Conservation (phyloP, 306 rosid genomes). For the Acacia melanoxylon region DNA sequence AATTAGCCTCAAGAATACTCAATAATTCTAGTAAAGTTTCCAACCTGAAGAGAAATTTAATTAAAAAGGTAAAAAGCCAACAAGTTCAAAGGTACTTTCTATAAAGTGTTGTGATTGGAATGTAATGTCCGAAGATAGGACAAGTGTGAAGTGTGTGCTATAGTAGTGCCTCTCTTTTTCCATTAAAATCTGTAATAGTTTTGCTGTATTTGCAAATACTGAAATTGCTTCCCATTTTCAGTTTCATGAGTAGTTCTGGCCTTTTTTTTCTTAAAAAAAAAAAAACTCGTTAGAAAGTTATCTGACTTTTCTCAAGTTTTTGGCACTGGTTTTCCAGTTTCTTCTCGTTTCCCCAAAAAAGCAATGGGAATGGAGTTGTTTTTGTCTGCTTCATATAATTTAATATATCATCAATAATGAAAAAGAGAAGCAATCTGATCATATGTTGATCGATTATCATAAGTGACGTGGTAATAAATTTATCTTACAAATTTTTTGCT, state of each 20-base stretch:
- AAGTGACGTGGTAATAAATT: neutral
- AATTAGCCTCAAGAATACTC: neutral
- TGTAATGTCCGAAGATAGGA: conserved; percentile 10
- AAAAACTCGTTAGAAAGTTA: conserved; percentile 47
- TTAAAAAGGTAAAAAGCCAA: neutral
- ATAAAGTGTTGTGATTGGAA: conserved; percentile 31
- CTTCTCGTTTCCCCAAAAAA: neutral
- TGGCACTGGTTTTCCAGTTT: conserved; percentile 26
- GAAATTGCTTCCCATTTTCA: conserved; percentile 30
- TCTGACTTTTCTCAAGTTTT: conserved; percentile 44
- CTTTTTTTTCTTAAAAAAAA: neutral
- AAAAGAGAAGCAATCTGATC: conserved; percentile 3
- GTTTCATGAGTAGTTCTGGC: conserved; percentile 17
- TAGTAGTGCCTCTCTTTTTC: conserved; percentile 9
- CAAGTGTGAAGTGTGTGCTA: conserved; percentile 32
- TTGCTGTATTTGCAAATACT: neutral
- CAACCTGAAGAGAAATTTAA: neutral
- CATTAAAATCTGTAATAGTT: neutral
- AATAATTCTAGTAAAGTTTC: neutral
- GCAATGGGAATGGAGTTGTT: conserved; percentile 27
- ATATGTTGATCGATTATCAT: neutral
- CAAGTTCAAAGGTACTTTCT: conserved; percentile 36
- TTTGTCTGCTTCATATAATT: conserved; percentile 21
- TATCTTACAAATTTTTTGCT: no score
- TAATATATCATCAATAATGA: conserved; percentile 6